Conservation (phyloP, 352 stramenopile genomes). For the Pythium plurisporium region DNA sequence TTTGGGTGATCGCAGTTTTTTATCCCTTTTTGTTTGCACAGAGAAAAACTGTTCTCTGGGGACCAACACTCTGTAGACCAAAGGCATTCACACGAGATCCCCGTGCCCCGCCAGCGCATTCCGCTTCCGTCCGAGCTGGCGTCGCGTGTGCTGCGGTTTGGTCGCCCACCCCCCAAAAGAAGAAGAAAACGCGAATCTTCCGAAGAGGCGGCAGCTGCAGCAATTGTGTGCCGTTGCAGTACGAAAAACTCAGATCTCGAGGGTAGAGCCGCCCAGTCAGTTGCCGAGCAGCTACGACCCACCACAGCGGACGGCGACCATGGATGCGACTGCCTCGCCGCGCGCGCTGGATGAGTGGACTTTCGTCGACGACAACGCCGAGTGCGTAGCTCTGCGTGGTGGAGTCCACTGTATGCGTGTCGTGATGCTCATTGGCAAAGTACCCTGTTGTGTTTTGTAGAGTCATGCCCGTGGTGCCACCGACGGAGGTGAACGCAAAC, state of each 20-base stretch:
- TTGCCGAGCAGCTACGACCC: not conserved
- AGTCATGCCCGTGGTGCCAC: conserved; percentile 36
- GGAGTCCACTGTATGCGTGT: not conserved
- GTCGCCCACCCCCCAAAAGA: no score
- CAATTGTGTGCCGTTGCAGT: no score
- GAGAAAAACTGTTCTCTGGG: conserved; percentile 13
- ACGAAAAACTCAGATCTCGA: no score
- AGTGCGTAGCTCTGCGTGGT: conserved; percentile 31
- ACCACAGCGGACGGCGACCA: not conserved
- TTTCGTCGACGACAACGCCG: conserved; percentile 61
- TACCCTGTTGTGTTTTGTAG: conserved; percentile 22
- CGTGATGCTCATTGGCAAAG: not conserved
- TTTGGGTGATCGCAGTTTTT: conserved; percentile 1
- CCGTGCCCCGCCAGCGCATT: conserved; percentile 16
- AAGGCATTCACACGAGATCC: not conserved
- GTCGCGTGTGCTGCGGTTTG: not conserved
- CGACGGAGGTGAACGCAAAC: not conserved
- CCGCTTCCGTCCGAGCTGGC: conserved; percentile 9
- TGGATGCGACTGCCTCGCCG: conserved; percentile 10
- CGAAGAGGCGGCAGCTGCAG: conserved; percentile 1
- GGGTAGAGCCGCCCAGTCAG: no score
- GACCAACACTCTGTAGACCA: conserved; percentile 21
- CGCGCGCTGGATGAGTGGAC: conserved; percentile 55
- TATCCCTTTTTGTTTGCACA: no score
- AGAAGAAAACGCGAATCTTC: conserved; percentile 13